Conservation (phyloP, 805 yeast species). For the Candida endomychidarum region DNA sequence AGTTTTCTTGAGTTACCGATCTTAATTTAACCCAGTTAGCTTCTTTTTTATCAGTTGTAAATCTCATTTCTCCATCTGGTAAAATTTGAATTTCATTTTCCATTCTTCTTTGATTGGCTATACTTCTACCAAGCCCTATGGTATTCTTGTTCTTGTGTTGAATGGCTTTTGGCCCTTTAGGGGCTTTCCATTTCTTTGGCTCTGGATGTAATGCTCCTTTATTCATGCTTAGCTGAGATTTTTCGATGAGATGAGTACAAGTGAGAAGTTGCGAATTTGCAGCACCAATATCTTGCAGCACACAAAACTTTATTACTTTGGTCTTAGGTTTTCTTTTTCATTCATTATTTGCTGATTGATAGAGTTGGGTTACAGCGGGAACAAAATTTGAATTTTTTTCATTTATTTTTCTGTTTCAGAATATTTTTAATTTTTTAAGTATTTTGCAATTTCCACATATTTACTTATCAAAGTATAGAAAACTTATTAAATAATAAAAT, state of each 20-base stretch:
- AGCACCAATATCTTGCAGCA: too few species aligned
- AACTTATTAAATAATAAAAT: too few species aligned
- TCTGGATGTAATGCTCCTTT: conserved; percentile 47
- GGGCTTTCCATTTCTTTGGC: conserved; percentile 77
- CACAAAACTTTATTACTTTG: too few species aligned
- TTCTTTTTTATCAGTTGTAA: conserved; percentile 81
- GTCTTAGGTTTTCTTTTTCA: too few species aligned
- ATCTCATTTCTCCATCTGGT: conserved; percentile 87
- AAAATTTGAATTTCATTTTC: conserved; percentile 69
- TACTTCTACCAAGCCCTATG: conserved; percentile 82
- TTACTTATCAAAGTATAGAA: neutral
- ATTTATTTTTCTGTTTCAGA: neutral
- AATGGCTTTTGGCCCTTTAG: conserved; percentile 90
- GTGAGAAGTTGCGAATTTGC: too few species aligned
- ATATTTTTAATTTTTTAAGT: neutral
- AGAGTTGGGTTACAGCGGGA: neutral
- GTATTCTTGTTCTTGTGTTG: conserved; percentile 80
- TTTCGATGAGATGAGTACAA: conserved; percentile 8
- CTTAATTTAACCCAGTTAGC: conserved; percentile 87
- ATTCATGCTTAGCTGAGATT: conserved; percentile 19
- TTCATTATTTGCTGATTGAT: too few species aligned
- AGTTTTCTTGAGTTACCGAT: conserved; percentile 92
- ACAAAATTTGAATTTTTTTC: too few species aligned
- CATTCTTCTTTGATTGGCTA: conserved; percentile 67
- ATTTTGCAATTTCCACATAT: neutral